Percentiles rank a stretch among this genome's conserved stretches.
Conservation (phyloP, 2,329 filamentous ascomycete species). For the Didymella pinodella region DNA sequence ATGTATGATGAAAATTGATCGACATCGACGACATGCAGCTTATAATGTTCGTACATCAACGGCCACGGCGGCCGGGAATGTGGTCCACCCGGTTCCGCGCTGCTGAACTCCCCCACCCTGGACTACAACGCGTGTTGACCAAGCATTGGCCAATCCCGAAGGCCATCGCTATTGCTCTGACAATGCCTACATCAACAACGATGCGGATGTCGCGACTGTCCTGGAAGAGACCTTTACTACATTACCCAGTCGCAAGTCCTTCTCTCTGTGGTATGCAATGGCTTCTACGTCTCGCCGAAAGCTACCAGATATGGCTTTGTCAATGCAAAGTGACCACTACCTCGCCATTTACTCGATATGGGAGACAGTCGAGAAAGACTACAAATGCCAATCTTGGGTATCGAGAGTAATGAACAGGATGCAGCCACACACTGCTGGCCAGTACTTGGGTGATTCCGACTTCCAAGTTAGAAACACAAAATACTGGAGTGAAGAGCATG, state of each 20-base stretch:
- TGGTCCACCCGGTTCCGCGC: neutral
- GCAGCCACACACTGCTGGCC: neutral
- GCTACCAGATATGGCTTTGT: neutral
- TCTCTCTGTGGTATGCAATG: neutral
- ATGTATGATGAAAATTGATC: neutral
- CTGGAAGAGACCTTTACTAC: neutral
- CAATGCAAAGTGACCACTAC: neutral
- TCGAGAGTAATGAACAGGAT: neutral
- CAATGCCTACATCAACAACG: too few species aligned
- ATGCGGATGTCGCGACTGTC: neutral
- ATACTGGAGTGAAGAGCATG: neutral
- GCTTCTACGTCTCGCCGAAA: neutral
- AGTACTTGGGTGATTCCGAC: neutral
- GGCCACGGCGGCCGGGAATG: neutral
- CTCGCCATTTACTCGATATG: neutral
- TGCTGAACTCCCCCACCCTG: neutral
- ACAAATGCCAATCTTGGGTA: neutral
- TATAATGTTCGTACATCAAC: neutral
- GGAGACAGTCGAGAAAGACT: neutral
- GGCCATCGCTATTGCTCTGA: too few species aligned
- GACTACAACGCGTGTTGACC: neutral
- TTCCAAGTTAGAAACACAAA: neutral
- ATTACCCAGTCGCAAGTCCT: neutral
- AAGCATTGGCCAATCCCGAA: too few species aligned
- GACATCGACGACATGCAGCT: neutral